Evolutionary conservation across 306 rosid species (phyloP).

Genomic region (Styphnolobium japonicum): DNA sequence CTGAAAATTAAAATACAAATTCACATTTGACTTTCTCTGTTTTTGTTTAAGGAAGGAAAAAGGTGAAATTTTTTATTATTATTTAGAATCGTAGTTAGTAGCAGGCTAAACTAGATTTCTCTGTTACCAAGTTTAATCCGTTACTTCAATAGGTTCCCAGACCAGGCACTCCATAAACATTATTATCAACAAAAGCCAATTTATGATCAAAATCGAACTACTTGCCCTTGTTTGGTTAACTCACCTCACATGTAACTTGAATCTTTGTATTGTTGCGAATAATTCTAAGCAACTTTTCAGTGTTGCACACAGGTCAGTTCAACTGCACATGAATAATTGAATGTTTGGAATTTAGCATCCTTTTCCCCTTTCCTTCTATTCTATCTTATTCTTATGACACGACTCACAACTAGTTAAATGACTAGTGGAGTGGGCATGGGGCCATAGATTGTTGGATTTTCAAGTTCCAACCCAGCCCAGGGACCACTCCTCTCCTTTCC

Average conservation of each 20-base stretch:
- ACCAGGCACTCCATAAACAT: background rate
- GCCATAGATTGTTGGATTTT: background rate
- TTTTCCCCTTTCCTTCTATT: background rate
- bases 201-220: background rate
- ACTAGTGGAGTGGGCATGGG: conserved; percentile 17
- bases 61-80: background rate
- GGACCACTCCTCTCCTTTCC: background rate
- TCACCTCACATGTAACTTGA: conserved; percentile 32
- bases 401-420: background rate
- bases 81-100: background rate
- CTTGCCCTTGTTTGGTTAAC: background rate
- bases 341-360: conserved; percentile 13
- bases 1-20: background rate
- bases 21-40: background rate
- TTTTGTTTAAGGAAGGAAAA: background rate
- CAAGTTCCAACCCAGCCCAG: conserved; percentile 20
- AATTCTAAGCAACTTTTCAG: background rate
- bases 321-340: conserved; percentile 9
- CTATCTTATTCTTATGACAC: background rate
- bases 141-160: background rate
- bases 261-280: conserved; percentile 17
- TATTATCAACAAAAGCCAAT: conserved; percentile 1
- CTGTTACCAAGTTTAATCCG: background rate
- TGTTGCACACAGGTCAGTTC: background rate
- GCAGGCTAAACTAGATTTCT: background rate